Conservation (phyloP, 192 early-diverging fungal species). For the Coemansia sp. region DNA sequence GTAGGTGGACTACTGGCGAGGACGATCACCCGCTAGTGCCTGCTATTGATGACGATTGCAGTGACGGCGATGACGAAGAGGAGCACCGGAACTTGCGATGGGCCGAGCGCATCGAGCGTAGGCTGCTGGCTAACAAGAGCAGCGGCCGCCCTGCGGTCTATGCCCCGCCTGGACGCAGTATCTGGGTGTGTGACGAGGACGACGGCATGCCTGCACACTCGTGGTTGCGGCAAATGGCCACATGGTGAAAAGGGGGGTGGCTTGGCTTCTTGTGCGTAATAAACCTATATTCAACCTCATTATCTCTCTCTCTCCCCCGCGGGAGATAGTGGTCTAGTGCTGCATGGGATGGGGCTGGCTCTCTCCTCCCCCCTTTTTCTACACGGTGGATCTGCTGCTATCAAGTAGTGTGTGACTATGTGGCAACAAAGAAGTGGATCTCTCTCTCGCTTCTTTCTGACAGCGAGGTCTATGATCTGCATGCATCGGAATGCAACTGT, state of each 20-base stretch:
- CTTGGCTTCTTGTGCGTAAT: background rate
- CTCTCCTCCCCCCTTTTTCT: background rate
- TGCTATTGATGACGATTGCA: background rate
- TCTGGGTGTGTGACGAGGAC: slow-evolving; percentile 51
- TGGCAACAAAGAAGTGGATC: background rate
- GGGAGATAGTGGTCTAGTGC: background rate
- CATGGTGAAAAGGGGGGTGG: slow-evolving; percentile 12
- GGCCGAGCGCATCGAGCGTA: slow-evolving; percentile 30
- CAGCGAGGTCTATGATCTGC: slow-evolving; percentile 1
- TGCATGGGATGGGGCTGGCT: background rate
- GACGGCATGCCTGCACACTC: slow-evolving; percentile 50
- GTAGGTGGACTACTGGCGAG: slow-evolving; percentile 60
- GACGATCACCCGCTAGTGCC: slow-evolving; percentile 22
- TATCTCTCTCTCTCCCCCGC: background rate
- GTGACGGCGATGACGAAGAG: background rate
- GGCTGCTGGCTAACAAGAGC: slow-evolving; percentile 8
- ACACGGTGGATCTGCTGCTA: background rate
- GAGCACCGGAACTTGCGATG: slow-evolving; percentile 13
- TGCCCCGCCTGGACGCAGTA: slow-evolving; percentile 42
- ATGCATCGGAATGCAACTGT: background rate
- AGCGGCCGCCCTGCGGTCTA: slow-evolving; percentile 14
- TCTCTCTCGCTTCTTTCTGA: slow-evolving; percentile 7
- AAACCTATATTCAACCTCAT: background rate
- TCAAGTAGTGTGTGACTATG: background rate
- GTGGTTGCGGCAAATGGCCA: slow-evolving; percentile 39